These are phyloP conservation scores for Aureobasidium sp. DNA, from an alignment of 2,329 filamentous ascomycete genomes.

Conservation along the genomic window DNA sequence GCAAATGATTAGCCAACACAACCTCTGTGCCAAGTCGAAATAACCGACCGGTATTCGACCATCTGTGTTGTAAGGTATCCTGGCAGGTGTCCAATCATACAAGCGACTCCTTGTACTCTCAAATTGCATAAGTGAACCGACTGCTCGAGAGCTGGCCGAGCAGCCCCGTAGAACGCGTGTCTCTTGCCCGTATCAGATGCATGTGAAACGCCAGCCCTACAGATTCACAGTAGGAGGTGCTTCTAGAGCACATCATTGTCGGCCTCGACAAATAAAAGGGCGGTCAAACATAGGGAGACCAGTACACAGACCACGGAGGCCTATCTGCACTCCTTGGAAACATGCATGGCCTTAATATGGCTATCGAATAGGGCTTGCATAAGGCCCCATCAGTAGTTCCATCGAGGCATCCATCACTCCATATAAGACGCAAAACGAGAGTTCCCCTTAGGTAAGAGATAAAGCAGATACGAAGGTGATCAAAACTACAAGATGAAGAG, in stretches of 20 bases:
- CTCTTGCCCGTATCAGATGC: background rate
- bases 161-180: conserved; percentile 1
- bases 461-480: background rate
- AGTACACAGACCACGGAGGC: background rate
- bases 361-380: background rate
- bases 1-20: background rate
- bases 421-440: background rate
- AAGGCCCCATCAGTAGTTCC: too few relatives aligned
- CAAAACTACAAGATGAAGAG: background rate
- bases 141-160: background rate
- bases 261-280: background rate
- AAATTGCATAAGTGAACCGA: too few relatives aligned
- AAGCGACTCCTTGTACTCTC: background rate
- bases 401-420: background rate
- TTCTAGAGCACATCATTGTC: background rate
- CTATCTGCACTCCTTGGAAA: background rate
- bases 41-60: too few relatives aligned
- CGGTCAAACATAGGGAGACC: background rate
- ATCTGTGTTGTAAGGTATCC: background rate
- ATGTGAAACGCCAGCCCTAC: background rate
- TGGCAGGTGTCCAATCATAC: background rate
- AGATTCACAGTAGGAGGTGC: background rate
- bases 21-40: background rate
- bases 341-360: background rate
- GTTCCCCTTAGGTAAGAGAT: background rate